Conservation (phyloP, 495 filamentous ascomycete genomes). For the Thermochaetoides thermophila region DNA sequence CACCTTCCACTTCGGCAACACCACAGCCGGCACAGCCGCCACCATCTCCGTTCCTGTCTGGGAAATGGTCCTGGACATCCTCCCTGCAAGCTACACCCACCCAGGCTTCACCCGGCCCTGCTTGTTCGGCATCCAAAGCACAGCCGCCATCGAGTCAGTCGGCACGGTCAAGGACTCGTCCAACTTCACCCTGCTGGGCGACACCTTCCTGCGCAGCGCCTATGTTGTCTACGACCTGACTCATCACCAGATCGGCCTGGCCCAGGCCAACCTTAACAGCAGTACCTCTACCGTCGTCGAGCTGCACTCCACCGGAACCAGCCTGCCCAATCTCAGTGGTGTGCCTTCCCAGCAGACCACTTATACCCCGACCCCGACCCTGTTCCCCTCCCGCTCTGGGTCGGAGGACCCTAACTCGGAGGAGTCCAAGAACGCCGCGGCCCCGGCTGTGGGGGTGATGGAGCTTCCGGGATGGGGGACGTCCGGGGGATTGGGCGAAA, state of each 20-base stretch:
- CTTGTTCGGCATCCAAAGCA: slow-evolving; percentile 29
- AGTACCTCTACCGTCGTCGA: slow-evolving; percentile 35
- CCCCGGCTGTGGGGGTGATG: background rate
- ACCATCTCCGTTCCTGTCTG: slow-evolving; percentile 53
- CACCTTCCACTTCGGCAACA: slow-evolving; percentile 44
- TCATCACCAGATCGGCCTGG: slow-evolving; percentile 73
- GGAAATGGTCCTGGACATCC: slow-evolving; percentile 56
- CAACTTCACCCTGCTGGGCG: slow-evolving; percentile 41
- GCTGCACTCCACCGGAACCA: slow-evolving; percentile 19
- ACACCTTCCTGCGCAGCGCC: slow-evolving; percentile 82
- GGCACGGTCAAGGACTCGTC: background rate
- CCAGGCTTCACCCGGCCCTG: slow-evolving; percentile 18
- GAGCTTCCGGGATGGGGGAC: background rate
- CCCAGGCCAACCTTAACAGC: slow-evolving; percentile 72
- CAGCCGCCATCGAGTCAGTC: slow-evolving; percentile 10
- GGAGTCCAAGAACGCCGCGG: background rate
- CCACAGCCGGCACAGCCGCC: no score
- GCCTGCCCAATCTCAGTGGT: slow-evolving; percentile 27
- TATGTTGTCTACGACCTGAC: slow-evolving; percentile 88
- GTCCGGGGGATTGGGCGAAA: no score
- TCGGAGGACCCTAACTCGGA: background rate
- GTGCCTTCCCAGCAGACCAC: slow-evolving; percentile 18
- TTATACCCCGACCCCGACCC: slow-evolving; percentile 3
- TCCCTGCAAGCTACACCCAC: slow-evolving; percentile 13
- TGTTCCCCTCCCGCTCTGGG: no score